These are phyloP conservation scores for Phalaenopsis equestris DNA, from an alignment of 106 monocot species.

Conservation along the genomic window DNA sequence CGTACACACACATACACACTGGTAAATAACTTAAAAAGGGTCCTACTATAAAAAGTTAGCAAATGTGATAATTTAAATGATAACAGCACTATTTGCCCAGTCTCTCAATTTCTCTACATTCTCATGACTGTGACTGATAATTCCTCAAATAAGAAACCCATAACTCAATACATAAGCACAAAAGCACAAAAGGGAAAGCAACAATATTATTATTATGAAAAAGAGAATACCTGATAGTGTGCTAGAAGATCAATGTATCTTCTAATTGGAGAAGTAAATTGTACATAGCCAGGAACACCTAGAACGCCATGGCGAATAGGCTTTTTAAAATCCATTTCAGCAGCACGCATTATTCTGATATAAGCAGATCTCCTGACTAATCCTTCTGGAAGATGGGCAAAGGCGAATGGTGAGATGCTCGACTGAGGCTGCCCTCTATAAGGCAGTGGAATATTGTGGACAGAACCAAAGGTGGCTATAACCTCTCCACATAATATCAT, in stretches of 20 bases:
- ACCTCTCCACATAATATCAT: conserved; percentile 96
- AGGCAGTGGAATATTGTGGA: conserved; percentile 80
- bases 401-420: conserved; percentile 59
- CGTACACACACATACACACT: too few relatives aligned
- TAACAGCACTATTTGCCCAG: too few relatives aligned
- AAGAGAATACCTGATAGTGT: conserved; percentile 76
- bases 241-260: conserved; percentile 87
- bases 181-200: background rate
- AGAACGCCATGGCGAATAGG: conserved; percentile 74
- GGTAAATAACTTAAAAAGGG: background rate
- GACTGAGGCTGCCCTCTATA: conserved; percentile 93
- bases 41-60: background rate
- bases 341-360: conserved; percentile 84
- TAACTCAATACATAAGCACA: background rate
- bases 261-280: conserved; percentile 91
- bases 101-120: too few relatives aligned
- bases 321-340: conserved; percentile 68
- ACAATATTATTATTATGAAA: background rate
- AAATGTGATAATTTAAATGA: background rate
- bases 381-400: conserved; percentile 90
- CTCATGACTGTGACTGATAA: too few relatives aligned
- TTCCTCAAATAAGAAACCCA: too few relatives aligned
- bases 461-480: conserved; percentile 82
- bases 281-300: conserved; percentile 94
- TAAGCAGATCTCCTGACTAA: conserved; percentile 81